These are phyloP conservation scores for Staphylotrichum longicolle DNA, from an alignment of 495 filamentous ascomycete species.

Conservation along the genomic window DNA sequence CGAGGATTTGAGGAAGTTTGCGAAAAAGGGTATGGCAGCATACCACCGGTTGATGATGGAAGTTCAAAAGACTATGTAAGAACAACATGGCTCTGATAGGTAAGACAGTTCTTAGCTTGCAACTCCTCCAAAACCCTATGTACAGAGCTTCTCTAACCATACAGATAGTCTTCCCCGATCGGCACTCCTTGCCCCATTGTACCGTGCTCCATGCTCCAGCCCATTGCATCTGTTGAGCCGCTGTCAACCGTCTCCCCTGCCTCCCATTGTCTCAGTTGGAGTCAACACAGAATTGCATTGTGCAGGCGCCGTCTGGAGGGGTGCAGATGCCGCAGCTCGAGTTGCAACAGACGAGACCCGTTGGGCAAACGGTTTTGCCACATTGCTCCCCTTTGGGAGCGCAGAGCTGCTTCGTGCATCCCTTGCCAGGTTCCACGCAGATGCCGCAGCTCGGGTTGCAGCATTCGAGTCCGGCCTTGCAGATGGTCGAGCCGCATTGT, in stretches of 20 bases:
- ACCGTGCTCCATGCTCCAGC: no score
- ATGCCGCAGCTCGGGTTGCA: constrained; percentile 32
- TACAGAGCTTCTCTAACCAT: no score
- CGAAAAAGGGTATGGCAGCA: constrained; percentile 58
- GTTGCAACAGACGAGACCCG: constrained; percentile 18
- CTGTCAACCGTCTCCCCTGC: no score
- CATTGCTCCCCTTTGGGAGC: constrained; percentile 10
- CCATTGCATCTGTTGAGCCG: no score
- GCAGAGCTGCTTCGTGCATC: constrained; percentile 28
- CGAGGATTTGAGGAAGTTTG: constrained; percentile 55
- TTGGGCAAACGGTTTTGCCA: constrained; percentile 14
- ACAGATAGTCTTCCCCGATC: no score
- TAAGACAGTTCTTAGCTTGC: no score
- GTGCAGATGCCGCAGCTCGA: constrained; percentile 23
- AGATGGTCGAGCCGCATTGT: constrained; percentile 21
- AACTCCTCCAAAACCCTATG: no score
- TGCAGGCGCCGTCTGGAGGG: constrained; percentile 10
- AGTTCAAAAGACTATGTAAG: no score
- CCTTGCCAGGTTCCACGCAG: constrained; percentile 21
- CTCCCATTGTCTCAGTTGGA: neutral
- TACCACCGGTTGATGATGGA: constrained; percentile 49
- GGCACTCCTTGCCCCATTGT: no score
- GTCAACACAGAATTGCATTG: neutral
- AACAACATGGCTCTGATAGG: no score
- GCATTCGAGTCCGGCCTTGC: constrained; percentile 23